Percentiles rank a stretch among this genome's conserved stretches.
phyloP scores from a whole-genome alignment of 768 basidiomycete genomes.

The Porphyrellus cyaneotinctus region DNA sequence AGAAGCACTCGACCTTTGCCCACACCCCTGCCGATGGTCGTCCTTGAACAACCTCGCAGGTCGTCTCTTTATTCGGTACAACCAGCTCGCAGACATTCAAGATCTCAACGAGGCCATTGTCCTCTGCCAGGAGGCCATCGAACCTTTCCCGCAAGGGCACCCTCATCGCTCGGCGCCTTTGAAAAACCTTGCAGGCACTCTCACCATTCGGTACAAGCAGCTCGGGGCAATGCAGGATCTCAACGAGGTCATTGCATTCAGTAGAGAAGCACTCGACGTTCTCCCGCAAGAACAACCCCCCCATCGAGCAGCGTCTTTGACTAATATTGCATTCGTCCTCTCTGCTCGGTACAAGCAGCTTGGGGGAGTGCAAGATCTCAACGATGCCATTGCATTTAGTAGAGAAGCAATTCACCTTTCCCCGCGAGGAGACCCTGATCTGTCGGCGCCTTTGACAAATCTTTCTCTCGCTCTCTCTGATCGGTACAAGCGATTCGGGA shows the following conservation, averaged over 20 bases:
- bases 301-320: background rate
- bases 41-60: background rate
- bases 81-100: background rate
- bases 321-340: background rate
- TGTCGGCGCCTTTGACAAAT: background rate
- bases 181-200: background rate
- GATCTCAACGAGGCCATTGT: background rate
- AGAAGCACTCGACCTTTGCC: background rate
- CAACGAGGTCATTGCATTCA: background rate
- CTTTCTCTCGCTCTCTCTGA: background rate
- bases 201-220: background rate
- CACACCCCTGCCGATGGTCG: background rate
- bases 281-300: no score
- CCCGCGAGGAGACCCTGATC: background rate
- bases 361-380: background rate
- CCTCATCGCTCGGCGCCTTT: background rate
- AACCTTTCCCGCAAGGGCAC: background rate
- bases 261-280: background rate
- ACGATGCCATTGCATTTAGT: background rate
- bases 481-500: background rate
- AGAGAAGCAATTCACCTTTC: background rate
- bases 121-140: background rate
- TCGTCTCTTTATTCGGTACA: background rate
- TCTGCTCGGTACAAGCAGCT: background rate
- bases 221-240: background rate